Conservation (phyloP, 208 protist species). For the Trypanosoma platydactyli region DNA sequence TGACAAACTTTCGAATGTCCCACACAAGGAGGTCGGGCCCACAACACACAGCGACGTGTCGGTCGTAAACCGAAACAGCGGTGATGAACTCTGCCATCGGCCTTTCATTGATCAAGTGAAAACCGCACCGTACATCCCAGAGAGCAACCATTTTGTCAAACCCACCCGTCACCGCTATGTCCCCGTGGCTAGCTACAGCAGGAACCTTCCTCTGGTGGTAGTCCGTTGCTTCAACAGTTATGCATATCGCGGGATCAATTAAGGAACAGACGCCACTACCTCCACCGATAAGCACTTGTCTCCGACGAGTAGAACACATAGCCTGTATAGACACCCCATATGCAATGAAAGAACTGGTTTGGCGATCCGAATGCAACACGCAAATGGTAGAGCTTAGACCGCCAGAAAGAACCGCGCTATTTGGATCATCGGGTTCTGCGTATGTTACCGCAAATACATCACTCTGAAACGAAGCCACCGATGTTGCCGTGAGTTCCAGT, state of each 20-base stretch:
- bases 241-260: conserved; percentile 70
- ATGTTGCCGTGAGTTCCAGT: conserved; percentile 76
- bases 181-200: conserved; percentile 66
- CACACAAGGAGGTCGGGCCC: conserved; percentile 80
- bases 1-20: conserved; percentile 69
- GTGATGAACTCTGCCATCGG: conserved; percentile 73
- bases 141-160: conserved; percentile 82
- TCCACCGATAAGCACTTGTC: conserved; percentile 77
- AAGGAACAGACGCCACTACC: conserved; percentile 78
- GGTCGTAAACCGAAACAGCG: conserved; percentile 71
- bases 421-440: conserved; percentile 61
- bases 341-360: conserved; percentile 84
- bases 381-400: conserved; percentile 85
- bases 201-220: conserved; percentile 84
- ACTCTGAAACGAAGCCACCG: conserved; percentile 84
- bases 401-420: conserved; percentile 80
- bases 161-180: conserved; percentile 71
- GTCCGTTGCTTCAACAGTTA: conserved; percentile 63
- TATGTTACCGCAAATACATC: conserved; percentile 91
- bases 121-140: conserved; percentile 77
- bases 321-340: conserved; percentile 85
- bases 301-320: conserved; percentile 68
- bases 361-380: conserved; percentile 84
- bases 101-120: conserved; percentile 61
- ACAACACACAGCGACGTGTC: conserved; percentile 70